These are phyloP conservation scores for Brassica juncea DNA, from an alignment of 345 rosid genomes.

Conservation along the genomic window DNA sequence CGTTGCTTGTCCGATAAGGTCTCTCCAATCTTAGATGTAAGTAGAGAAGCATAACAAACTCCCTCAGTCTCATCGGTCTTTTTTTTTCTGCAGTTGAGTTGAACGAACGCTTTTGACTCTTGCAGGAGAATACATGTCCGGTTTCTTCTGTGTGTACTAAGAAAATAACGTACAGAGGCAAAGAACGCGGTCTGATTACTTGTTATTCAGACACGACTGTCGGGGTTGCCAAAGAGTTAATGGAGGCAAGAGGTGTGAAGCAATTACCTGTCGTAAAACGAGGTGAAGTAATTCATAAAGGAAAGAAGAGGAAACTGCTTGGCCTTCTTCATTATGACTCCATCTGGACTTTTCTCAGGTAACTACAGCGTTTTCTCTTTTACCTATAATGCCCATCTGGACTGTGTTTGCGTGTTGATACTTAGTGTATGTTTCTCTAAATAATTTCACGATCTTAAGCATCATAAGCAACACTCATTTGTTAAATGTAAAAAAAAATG, in stretches of 20 bases:
- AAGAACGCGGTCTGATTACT: conserved; percentile 80
- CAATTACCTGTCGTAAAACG: conserved; percentile 87
- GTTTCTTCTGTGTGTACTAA: conserved; percentile 83
- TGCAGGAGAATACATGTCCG: conserved; percentile 62
- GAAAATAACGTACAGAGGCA: conserved; percentile 71
- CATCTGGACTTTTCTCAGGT: conserved; percentile 77
- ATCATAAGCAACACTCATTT: no score
- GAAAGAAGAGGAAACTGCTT: conserved; percentile 59
- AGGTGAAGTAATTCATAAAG: conserved; percentile 58
- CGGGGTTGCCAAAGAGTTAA: conserved; percentile 79
- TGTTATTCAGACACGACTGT: conserved; percentile 85
- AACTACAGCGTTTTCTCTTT: background rate
- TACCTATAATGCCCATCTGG: no score
- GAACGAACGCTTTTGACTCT: background rate
- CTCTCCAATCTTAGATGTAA: conserved; percentile 57
- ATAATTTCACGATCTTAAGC: background rate
- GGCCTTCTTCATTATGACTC: conserved; percentile 82
- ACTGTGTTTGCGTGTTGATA: background rate
- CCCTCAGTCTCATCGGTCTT: background rate
- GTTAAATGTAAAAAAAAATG: no score
- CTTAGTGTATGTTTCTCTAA: background rate
- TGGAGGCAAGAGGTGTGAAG: conserved; percentile 95
- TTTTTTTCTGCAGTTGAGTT: background rate
- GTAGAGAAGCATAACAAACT: conserved; percentile 38
- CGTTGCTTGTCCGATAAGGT: conserved; percentile 58